Conservation (phyloP, 257 asterid species). For the Forsythia suspensa region DNA sequence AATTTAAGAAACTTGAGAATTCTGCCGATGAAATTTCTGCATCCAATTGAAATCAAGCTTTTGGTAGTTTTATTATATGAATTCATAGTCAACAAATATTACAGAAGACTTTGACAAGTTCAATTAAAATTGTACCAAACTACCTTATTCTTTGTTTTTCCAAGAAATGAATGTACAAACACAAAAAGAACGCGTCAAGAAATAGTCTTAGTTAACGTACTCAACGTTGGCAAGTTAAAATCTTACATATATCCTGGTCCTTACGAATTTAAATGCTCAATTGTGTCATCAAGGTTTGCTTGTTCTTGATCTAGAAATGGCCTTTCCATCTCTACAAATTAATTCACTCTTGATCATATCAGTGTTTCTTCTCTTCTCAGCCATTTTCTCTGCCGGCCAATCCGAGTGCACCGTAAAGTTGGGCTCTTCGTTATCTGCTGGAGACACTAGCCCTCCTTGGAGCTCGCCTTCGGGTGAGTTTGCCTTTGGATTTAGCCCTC, state of each 20-base stretch:
- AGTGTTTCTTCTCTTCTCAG: neutral
- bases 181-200: too few species aligned
- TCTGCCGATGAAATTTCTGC: too few species aligned
- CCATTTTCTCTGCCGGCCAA: conserved; percentile 16
- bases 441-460: conserved; percentile 29
- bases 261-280: neutral
- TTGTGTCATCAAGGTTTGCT: too few species aligned
- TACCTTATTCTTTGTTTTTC: too few species aligned
- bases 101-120: too few species aligned
- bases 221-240: too few species aligned
- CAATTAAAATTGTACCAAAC: too few species aligned
- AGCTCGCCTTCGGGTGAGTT: conserved; percentile 39
- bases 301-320: neutral
- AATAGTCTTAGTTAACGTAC: too few species aligned
- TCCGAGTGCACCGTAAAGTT: conserved; percentile 4
- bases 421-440: conserved; percentile 23
- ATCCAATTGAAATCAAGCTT: neutral
- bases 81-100: too few species aligned
- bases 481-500: conserved; percentile 45
- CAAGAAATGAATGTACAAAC: neutral
- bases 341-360: neutral
- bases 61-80: too few species aligned
- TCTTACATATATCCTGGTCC: neutral
- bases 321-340: neutral
- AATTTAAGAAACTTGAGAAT: too few species aligned